These are phyloP conservation scores for Moesziomyces sp. DNA, from an alignment of 1,284 basidiomycete species.

Conservation along the genomic window DNA sequence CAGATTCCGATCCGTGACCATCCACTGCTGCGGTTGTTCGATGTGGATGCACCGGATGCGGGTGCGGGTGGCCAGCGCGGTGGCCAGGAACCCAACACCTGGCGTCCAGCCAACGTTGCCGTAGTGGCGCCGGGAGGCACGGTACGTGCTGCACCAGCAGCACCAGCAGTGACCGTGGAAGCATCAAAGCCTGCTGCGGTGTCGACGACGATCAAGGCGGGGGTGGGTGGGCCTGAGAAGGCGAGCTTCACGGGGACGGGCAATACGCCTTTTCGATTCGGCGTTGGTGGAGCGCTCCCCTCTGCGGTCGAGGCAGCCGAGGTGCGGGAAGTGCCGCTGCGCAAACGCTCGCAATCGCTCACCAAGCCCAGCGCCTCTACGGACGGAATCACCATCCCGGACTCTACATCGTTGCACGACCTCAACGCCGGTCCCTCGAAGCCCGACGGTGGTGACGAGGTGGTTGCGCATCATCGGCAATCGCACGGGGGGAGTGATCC, in stretches of 20 bases:
- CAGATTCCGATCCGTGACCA: constrained; percentile 50
- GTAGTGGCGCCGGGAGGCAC: constrained; percentile 15
- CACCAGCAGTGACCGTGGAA: neutral
- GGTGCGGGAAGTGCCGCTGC: constrained; percentile 12
- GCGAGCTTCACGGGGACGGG: constrained; percentile 58
- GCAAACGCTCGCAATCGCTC: constrained; percentile 38
- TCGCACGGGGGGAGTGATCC: constrained; percentile 53
- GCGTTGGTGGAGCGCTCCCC: constrained; percentile 45
- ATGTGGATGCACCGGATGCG: constrained; percentile 29
- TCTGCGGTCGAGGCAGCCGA: constrained; percentile 4
- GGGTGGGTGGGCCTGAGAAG: constrained; percentile 28
- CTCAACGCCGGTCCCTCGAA: neutral
- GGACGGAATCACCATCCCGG: constrained; percentile 24
- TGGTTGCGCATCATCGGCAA: constrained; percentile 38
- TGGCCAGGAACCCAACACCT: constrained; percentile 12
- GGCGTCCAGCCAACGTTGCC: constrained; percentile 12
- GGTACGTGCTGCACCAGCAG: neutral
- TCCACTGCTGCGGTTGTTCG: constrained; percentile 55
- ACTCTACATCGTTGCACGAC: constrained; percentile 19
- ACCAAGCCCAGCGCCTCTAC: constrained; percentile 15
- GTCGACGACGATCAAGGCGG: constrained; percentile 14
- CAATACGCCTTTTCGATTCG: constrained; percentile 63
- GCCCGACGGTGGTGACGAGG: neutral
- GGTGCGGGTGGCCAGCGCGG: constrained; percentile 11
- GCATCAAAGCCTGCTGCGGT: neutral